A percentile compares a stretch with the other conserved stretches of the same genome.
These are phyloP conservation scores for Forsythia suspensa DNA, from an alignment of 257 asterid genomes.

Conservation along the genomic window DNA sequence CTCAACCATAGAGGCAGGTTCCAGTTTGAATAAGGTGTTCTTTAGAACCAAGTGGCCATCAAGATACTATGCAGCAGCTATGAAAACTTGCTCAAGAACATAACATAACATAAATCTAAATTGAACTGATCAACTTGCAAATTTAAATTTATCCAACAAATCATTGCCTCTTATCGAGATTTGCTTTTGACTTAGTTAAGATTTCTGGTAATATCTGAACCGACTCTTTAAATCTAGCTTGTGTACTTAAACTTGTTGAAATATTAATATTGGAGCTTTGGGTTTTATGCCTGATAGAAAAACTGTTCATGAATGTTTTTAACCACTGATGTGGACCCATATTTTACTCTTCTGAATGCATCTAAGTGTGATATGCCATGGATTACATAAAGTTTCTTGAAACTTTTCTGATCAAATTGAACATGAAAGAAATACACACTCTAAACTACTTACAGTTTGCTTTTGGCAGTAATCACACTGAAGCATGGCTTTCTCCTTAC, in stretches of 20 bases:
- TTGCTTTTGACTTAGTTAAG: neutral
- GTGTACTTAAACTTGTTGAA: neutral
- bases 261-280: neutral
- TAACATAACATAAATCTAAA: neutral
- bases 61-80: too few relatives aligned
- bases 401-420: neutral
- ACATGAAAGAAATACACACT: neutral
- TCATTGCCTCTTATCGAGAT: neutral
- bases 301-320: neutral
- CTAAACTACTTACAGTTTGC: slow-evolving; percentile 31
- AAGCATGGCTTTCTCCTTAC: slow-evolving; percentile 63
- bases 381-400: neutral
- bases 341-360: neutral
- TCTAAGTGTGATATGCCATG: neutral
- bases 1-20: neutral
- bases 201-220: neutral
- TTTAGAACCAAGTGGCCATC: too few relatives aligned
- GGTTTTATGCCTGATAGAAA: neutral
- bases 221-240: neutral
- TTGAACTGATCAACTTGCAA: too few relatives aligned
- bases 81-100: too few relatives aligned
- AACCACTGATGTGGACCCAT: neutral
- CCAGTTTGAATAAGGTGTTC: neutral
- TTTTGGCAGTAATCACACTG: slow-evolving; percentile 31
- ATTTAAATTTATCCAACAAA: too few relatives aligned